Conservation (phyloP, 768 basidiomycete species). For the Lactarius akahatsu region DNA sequence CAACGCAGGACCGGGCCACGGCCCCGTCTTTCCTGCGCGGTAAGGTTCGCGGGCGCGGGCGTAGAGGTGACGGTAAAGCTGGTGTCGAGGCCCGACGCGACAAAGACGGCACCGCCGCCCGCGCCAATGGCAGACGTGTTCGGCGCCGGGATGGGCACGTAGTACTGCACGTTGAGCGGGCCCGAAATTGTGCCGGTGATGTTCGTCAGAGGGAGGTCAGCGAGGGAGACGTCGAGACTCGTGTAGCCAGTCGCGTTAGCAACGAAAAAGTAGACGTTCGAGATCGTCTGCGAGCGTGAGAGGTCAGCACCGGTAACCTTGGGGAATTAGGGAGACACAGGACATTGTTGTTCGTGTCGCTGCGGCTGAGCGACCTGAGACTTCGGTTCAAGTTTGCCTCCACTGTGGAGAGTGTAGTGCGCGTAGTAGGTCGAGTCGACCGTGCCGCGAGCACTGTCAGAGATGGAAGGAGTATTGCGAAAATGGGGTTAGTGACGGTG, state of each 20-base stretch:
- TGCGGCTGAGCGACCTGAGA: too few relatives aligned
- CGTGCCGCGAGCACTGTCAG: constrained; percentile 42
- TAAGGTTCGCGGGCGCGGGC: too few relatives aligned
- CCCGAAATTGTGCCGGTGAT: constrained; percentile 44
- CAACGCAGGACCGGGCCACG: too few relatives aligned
- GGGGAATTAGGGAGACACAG: too few relatives aligned
- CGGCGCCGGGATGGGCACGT: constrained; percentile 27
- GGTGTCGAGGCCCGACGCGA: constrained; percentile 35
- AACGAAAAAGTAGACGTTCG: constrained; percentile 59
- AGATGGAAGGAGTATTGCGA: constrained; percentile 46
- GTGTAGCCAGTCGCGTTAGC: constrained; percentile 47
- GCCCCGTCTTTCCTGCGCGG: too few relatives aligned
- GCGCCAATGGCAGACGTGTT: too few relatives aligned
- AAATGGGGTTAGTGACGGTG: constrained; percentile 48
- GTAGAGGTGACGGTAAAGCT: constrained; percentile 33
- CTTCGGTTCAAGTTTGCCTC: too few relatives aligned
- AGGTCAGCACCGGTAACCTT: too few relatives aligned
- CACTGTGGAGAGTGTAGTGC: constrained; percentile 34
- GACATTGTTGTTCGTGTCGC: too few relatives aligned
- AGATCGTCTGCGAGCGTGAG: constrained; percentile 15
- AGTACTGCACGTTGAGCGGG: constrained; percentile 42
- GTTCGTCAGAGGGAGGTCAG: constrained; percentile 41
- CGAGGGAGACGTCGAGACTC: constrained; percentile 36
- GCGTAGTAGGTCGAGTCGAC: constrained; percentile 56
- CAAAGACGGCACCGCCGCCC: constrained; percentile 29